These are phyloP conservation scores for Penicillium egyptiacum DNA, from an alignment of 495 filamentous ascomycete genomes.

Conservation along the genomic window DNA sequence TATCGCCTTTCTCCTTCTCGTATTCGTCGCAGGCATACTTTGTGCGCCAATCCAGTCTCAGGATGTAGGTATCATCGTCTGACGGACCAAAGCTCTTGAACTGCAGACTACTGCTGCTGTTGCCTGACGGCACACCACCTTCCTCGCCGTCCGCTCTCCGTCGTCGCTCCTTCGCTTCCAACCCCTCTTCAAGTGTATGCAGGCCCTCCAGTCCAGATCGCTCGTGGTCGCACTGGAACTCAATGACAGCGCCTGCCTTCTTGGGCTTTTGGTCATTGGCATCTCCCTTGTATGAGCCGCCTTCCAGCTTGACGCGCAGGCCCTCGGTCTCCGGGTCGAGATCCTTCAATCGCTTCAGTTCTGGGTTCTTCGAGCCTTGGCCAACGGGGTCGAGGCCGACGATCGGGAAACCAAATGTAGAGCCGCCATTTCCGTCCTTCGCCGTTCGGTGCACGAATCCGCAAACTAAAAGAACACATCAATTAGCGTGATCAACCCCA, in stretches of 20 bases:
- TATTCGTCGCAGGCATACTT: constrained; percentile 76
- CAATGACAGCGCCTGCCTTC: constrained; percentile 69
- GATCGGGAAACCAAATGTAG: constrained; percentile 60
- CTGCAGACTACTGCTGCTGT: constrained; percentile 54
- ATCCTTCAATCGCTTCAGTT: constrained; percentile 61
- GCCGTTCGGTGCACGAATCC: constrained; percentile 59
- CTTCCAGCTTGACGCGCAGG: constrained; percentile 65
- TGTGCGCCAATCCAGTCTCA: constrained; percentile 80
- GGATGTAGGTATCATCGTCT: constrained; percentile 50
- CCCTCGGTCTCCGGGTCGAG: constrained; percentile 66
- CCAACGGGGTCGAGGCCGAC: constrained; percentile 63
- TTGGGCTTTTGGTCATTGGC: constrained; percentile 45
- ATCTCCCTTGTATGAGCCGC: constrained; percentile 57
- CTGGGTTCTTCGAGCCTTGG: constrained; percentile 56
- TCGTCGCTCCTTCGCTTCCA: constrained; percentile 29
- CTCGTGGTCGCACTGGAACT: constrained; percentile 76
- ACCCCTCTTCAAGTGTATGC: constrained; percentile 33
- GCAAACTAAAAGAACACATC: constrained; percentile 60
- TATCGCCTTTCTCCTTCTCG: constrained; percentile 44
- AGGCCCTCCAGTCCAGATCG: constrained; percentile 70
- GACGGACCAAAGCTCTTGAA: constrained; percentile 66
- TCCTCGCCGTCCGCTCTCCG: constrained; percentile 26
- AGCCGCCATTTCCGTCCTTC: constrained; percentile 40
- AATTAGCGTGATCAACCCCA: constrained; percentile 9
- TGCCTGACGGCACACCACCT: constrained; percentile 19